These are phyloP conservation scores for Fusarium denticulatum DNA, from an alignment of 2,329 filamentous ascomycete genomes.

Conservation along the genomic window DNA sequence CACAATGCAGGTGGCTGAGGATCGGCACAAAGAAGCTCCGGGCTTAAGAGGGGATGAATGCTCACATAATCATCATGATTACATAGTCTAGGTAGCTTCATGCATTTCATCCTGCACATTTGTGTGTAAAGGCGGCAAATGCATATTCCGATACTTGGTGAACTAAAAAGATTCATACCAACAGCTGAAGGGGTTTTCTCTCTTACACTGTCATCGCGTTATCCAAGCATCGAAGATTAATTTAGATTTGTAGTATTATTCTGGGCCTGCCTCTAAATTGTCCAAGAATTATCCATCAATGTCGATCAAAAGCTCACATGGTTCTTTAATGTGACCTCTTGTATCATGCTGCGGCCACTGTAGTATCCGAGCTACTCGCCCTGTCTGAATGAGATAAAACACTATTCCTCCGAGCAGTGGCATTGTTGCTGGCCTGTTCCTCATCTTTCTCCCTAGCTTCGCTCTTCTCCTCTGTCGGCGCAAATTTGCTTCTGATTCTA, in stretches of 20 bases:
- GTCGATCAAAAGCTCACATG: background rate
- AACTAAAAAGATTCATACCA: background rate
- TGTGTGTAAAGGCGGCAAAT: background rate
- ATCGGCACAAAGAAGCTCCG: background rate
- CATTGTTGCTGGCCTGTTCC: background rate
- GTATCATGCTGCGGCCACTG: background rate
- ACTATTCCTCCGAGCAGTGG: background rate
- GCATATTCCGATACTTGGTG: background rate
- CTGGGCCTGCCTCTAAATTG: background rate
- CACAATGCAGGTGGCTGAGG: background rate
- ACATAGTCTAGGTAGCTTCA: background rate
- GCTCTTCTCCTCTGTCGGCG: constrained; percentile 9
- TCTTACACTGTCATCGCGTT: background rate
- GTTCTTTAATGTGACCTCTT: background rate
- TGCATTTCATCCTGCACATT: background rate
- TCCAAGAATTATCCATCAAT: background rate
- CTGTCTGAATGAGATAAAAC: background rate
- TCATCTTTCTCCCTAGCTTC: constrained; percentile 10
- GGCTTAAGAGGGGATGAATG: background rate
- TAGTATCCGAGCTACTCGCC: background rate
- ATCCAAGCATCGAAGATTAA: background rate
- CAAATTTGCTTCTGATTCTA: constrained; percentile 34
- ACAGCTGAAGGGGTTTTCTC: background rate
- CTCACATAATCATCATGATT: background rate
- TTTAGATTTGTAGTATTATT: background rate